A percentile compares a stretch with the other conserved stretches of the same genome.
phyloP scores from a whole-genome alignment of 176 grass and related monocot genomes.

The Elymus sibiricus region DNA sequence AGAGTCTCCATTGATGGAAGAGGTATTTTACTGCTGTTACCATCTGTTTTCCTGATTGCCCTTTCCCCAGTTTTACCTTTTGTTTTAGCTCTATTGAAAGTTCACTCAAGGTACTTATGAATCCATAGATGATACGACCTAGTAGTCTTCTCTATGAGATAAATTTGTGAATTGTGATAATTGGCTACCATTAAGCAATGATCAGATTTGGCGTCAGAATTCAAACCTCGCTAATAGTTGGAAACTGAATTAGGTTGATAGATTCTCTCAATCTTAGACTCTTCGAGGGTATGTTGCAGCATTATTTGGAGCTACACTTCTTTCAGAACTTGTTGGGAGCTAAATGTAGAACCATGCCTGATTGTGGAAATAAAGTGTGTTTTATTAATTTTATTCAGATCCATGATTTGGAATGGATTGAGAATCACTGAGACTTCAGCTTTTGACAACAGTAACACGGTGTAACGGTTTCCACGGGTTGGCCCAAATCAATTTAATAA shows the following conservation, averaged over 20 bases:
- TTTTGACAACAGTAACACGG: background rate
- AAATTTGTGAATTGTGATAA: background rate
- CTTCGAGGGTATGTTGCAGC: background rate
- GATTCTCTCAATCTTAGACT: background rate
- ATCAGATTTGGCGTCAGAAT: background rate
- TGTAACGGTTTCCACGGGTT: background rate
- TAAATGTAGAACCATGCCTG: background rate
- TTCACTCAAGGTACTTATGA: background rate
- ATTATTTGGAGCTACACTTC: background rate
- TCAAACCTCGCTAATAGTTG: background rate
- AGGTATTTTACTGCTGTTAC: constrained; percentile 43
- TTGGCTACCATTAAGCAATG: background rate
- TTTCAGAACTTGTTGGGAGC: background rate
- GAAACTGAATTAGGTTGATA: background rate
- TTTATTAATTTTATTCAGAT: background rate
- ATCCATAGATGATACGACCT: background rate
- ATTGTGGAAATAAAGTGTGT: background rate
- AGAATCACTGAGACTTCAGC: background rate
- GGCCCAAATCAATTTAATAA: background rate
- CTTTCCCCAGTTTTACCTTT: background rate
- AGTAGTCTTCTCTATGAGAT: background rate
- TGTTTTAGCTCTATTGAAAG: constrained; percentile 2
- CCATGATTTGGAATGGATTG: background rate
- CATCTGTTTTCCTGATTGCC: background rate
- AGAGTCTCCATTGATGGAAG: constrained; percentile 80